Conservation (phyloP, 176 grass and related monocot genomes). For the Musa itinerans region DNA sequence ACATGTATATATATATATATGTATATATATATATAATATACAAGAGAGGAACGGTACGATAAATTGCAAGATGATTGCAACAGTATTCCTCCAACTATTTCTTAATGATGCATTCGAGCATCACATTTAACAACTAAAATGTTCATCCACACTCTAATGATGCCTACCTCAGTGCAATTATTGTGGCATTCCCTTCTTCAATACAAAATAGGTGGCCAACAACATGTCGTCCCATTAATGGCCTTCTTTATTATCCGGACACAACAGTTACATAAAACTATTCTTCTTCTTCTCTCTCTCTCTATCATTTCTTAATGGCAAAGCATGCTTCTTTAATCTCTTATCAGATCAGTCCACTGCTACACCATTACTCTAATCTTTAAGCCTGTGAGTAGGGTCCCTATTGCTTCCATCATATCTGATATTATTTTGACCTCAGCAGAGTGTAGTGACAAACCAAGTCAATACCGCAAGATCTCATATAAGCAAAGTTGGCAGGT, state of each 20-base stretch:
- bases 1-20: too few species aligned
- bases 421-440: conserved; percentile 4
- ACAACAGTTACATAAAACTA: too few species aligned
- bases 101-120: too few species aligned
- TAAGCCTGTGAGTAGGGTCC: not conserved
- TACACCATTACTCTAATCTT: too few species aligned
- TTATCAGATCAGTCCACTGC: not conserved
- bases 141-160: not conserved
- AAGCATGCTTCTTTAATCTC: not conserved
- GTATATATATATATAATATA: too few species aligned
- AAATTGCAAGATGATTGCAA: too few species aligned
- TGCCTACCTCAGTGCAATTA: not conserved
- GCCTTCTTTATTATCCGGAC: not conserved
- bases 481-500: not conserved
- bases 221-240: not conserved
- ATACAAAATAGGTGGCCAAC: not conserved
- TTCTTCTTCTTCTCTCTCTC: too few species aligned
- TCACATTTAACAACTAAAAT: too few species aligned
- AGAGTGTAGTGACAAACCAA: not conserved
- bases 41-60: too few species aligned
- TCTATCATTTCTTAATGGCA: not conserved
- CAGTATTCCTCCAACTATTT: too few species aligned
- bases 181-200: not conserved
- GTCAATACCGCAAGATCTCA: not conserved
- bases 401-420: not conserved